Evolutionary conservation across 2,329 filamentous ascomycete species (phyloP).

Genomic region (Fusarium sp.): DNA sequence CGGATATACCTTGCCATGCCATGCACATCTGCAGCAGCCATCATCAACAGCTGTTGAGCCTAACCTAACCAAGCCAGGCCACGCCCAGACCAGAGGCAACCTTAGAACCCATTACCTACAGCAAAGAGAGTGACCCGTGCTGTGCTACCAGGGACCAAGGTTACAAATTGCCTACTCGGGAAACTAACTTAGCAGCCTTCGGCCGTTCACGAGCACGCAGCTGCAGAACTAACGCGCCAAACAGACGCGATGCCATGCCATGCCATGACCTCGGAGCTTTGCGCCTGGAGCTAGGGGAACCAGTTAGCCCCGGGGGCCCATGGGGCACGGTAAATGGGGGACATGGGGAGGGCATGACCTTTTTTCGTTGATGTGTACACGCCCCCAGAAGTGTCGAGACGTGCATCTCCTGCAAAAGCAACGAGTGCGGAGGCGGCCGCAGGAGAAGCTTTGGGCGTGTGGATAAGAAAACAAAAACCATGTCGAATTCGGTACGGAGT

Average conservation of each 20-base stretch:
- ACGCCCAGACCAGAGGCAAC: not conserved
- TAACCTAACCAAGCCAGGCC: slow-evolving; percentile 7
- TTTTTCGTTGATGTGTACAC: not conserved
- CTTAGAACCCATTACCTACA: slow-evolving; percentile 7
- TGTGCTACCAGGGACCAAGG: slow-evolving; percentile 9
- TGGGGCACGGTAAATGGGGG: slow-evolving; percentile 41
- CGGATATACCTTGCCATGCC: not conserved
- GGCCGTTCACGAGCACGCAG: slow-evolving; percentile 38
- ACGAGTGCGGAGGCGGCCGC: slow-evolving; percentile 34
- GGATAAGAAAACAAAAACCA: slow-evolving; percentile 13
- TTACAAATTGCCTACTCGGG: slow-evolving; percentile 33
- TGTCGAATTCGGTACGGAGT: slow-evolving; percentile 15
- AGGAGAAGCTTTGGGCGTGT: not conserved
- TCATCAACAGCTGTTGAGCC: slow-evolving; percentile 6
- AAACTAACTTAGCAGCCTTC: slow-evolving; percentile 24
- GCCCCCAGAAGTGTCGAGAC: not conserved
- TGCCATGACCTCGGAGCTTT: slow-evolving; percentile 15
- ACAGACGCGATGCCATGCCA: slow-evolving; percentile 6
- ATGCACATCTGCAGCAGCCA: slow-evolving; percentile 4
- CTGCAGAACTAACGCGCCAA: slow-evolving; percentile 12
- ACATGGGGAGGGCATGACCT: slow-evolving; percentile 11
- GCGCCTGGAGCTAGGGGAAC: slow-evolving; percentile 10
- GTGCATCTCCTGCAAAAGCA: not conserved
- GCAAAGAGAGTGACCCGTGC: not conserved
- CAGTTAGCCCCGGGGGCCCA: slow-evolving; percentile 34